Evolutionary conservation across 2,329 filamentous ascomycete genomes (phyloP).

Genomic region (Akanthomyces muscarius): DNA sequence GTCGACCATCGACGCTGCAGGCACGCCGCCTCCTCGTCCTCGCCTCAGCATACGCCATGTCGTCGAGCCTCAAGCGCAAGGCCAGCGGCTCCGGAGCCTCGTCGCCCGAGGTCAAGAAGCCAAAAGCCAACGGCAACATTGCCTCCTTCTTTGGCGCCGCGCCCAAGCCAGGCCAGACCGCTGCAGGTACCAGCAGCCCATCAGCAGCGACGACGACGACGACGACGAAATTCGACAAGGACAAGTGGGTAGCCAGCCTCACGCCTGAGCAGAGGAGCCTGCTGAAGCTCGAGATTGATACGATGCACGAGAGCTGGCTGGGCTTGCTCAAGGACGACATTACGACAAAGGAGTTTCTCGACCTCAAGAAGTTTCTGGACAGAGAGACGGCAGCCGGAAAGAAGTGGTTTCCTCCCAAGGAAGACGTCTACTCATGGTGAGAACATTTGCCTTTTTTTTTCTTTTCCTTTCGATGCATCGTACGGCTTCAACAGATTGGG

Average conservation of each 20-base stretch:
- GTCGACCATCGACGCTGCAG: not conserved
- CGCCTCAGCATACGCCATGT: slow-evolving; percentile 37
- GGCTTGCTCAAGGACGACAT: slow-evolving; percentile 85
- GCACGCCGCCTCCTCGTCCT: slow-evolving; percentile 5
- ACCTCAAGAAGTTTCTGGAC: slow-evolving; percentile 82
- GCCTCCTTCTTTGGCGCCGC: slow-evolving; percentile 77
- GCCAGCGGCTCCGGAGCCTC: slow-evolving; percentile 43
- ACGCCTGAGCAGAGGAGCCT: slow-evolving; percentile 77
- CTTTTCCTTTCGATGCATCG: not conserved
- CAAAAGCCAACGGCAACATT: slow-evolving; percentile 73
- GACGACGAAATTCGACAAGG: slow-evolving; percentile 72
- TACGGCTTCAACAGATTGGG: not conserved
- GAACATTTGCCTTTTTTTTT: slow-evolving; percentile 25
- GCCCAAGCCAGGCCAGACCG: slow-evolving; percentile 49
- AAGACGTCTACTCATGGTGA: slow-evolving; percentile 93
- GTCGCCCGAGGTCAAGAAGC: slow-evolving; percentile 59
- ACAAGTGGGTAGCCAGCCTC: slow-evolving; percentile 78
- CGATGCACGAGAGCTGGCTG: slow-evolving; percentile 87
- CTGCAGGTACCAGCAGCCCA: slow-evolving; percentile 28
- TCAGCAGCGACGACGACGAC: slow-evolving; percentile 29
- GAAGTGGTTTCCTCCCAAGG: slow-evolving; percentile 80
- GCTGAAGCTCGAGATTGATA: slow-evolving; percentile 85
- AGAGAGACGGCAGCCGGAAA: slow-evolving; percentile 68
- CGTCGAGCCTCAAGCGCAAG: slow-evolving; percentile 65
- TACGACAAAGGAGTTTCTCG: slow-evolving; percentile 71